Evolutionary conservation across 768 basidiomycete genomes (phyloP).

Genomic region (Amanita pallidorosea): DNA sequence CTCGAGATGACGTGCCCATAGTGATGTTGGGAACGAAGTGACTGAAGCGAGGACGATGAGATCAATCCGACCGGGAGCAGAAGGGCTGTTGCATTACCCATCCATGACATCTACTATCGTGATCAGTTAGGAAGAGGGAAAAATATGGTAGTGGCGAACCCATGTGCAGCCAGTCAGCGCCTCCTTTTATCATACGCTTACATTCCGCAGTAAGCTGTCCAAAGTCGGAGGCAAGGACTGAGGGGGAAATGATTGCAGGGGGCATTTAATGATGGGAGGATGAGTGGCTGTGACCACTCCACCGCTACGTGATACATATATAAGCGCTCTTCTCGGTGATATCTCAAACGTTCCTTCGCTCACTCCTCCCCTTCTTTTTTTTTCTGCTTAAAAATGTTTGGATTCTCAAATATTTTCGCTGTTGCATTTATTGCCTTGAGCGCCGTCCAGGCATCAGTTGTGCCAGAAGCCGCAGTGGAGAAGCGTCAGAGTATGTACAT

Average conservation of each 20-base stretch:
- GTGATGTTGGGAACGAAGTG: constrained; percentile 99
- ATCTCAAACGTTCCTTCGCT: constrained; percentile 4
- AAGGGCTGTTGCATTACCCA: constrained; percentile 43
- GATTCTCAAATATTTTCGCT: constrained; percentile 26
- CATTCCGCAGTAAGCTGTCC: constrained; percentile 93
- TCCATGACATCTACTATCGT: constrained; percentile 86
- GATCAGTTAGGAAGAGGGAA: constrained; percentile 1
- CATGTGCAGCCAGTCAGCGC: constrained; percentile 99
- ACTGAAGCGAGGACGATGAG: constrained; percentile 27
- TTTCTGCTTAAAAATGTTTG: constrained; percentile 23
- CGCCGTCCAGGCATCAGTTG: constrained; percentile 21
- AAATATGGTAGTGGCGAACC: constrained; percentile 31
- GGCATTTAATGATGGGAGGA: constrained; percentile 40
- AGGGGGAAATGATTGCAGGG: constrained; percentile 89
- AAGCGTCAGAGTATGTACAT: constrained; percentile 31
- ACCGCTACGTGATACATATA: background rate
- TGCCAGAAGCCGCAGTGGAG: constrained; percentile 14
- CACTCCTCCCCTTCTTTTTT: constrained; percentile 10
- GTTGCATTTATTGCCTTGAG: constrained; percentile 20
- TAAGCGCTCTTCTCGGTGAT: background rate
- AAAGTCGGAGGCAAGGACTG: constrained; percentile 95
- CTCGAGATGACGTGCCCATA: constrained; percentile 53
- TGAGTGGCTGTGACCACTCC: constrained; percentile 1
- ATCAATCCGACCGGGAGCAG: constrained; percentile 6
- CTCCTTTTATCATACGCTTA: constrained; percentile 89